These are phyloP conservation scores for Ogataea neopini DNA, from an alignment of 805 yeast genomes.

Conservation along the genomic window DNA sequence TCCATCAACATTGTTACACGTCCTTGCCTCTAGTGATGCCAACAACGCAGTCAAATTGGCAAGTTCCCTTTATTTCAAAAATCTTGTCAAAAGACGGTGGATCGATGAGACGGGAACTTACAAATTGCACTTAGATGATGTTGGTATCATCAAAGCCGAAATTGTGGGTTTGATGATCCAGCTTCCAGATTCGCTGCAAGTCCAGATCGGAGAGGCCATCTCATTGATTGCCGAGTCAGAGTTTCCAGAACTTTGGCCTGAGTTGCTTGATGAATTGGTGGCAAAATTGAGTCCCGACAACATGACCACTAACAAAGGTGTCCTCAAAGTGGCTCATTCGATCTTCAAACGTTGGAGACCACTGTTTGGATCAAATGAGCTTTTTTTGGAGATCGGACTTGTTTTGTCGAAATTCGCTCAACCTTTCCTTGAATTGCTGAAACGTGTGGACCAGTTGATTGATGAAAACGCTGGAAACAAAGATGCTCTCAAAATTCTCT, in stretches of 20 bases:
- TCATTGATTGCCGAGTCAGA: slow-evolving; percentile 93
- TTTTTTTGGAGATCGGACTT: slow-evolving; percentile 81
- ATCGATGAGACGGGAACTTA: slow-evolving; percentile 86
- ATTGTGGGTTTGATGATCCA: slow-evolving; percentile 85
- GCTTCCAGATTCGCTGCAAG: slow-evolving; percentile 75
- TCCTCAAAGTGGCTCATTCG: slow-evolving; percentile 89
- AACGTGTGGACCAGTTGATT: slow-evolving; percentile 67
- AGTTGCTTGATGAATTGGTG: slow-evolving; percentile 72
- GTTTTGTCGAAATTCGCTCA: slow-evolving; percentile 80
- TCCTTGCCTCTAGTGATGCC: slow-evolving; percentile 64
- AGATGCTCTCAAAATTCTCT: slow-evolving; percentile 53
- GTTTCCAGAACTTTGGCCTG: slow-evolving; percentile 89
- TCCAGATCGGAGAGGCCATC: slow-evolving; percentile 94
- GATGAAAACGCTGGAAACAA: slow-evolving; percentile 45
- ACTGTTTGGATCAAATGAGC: slow-evolving; percentile 83
- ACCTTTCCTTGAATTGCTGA: slow-evolving; percentile 74
- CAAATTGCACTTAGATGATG: slow-evolving; percentile 59
- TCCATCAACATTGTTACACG: slow-evolving; percentile 69
- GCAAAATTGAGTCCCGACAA: slow-evolving; percentile 63
- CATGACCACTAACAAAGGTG: slow-evolving; percentile 77
- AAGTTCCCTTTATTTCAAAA: slow-evolving; percentile 88
- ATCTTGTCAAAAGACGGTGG: slow-evolving; percentile 83
- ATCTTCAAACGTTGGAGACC: slow-evolving; percentile 98
- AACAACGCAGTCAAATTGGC: slow-evolving; percentile 70
- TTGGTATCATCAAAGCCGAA: slow-evolving; percentile 66